These are phyloP conservation scores for Tranzscheliella williamsii DNA, from an alignment of 1,284 basidiomycete species.

Conservation along the genomic window DNA sequence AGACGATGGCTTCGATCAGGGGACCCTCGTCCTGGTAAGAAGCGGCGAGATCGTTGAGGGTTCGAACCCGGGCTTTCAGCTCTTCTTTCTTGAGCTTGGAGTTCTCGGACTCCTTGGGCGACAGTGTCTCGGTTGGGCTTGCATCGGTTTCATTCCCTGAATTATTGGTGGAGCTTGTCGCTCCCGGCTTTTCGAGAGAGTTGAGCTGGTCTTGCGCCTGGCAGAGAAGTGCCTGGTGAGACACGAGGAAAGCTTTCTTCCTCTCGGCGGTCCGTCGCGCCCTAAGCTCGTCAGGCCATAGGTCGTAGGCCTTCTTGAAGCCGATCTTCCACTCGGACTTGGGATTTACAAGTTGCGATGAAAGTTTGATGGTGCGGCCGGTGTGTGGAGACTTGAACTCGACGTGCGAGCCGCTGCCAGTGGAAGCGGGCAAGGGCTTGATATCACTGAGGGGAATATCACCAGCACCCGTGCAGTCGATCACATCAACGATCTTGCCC, in stretches of 20 bases:
- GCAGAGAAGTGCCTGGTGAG: conserved; percentile 50
- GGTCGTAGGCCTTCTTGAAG: conserved; percentile 59
- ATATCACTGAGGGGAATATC: conserved; percentile 47
- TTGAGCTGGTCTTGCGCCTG: conserved; percentile 48
- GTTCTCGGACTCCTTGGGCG: conserved; percentile 24
- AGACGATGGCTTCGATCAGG: conserved; percentile 58
- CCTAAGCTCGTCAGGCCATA: conserved; percentile 60
- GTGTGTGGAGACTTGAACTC: conserved; percentile 55
- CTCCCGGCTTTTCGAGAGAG: conserved; percentile 12
- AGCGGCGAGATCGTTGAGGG: conserved; percentile 55
- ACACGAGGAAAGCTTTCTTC: conserved; percentile 54
- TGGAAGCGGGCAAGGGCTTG: conserved; percentile 11
- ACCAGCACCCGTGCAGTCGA: conserved; percentile 60
- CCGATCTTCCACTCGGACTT: conserved; percentile 58
- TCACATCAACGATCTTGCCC: conserved; percentile 61
- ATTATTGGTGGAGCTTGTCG: conserved; percentile 1
- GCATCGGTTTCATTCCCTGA: conserved; percentile 2
- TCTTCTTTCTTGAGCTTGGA: conserved; percentile 45
- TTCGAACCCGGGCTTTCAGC: conserved; percentile 52
- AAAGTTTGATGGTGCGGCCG: conserved; percentile 50
- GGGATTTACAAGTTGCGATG: conserved; percentile 51
- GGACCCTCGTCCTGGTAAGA: conserved; percentile 58
- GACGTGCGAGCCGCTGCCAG: conserved; percentile 14
- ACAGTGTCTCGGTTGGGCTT: conserved; percentile 33
- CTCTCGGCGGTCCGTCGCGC: conserved; percentile 54